Percentiles rank a stretch among this genome's conserved stretches.
Conservation (phyloP, 441 rosid species). For the Corymbia calophylla region DNA sequence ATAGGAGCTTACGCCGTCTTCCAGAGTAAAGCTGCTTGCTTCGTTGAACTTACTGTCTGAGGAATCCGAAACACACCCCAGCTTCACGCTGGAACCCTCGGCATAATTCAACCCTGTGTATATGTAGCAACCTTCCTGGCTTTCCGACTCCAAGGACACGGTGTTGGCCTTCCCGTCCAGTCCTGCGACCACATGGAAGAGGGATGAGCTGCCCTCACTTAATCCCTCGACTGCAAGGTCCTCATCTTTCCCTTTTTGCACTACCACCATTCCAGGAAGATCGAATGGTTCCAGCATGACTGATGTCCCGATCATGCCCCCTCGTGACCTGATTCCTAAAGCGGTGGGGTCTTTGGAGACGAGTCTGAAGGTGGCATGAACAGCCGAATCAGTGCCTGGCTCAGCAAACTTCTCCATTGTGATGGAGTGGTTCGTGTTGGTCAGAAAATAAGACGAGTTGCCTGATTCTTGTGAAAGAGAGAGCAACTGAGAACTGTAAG, state of each 20-base stretch:
- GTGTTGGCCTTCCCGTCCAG: conserved; percentile 51
- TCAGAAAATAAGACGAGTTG: conserved; percentile 35
- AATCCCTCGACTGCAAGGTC: conserved; percentile 26
- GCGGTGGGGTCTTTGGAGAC: conserved; percentile 15
- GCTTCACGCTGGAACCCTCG: conserved; percentile 28
- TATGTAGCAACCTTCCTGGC: conserved; percentile 51
- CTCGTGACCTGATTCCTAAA: background rate
- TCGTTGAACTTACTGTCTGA: conserved; percentile 24
- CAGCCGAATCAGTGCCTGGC: conserved; percentile 51
- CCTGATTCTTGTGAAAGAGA: conserved; percentile 56
- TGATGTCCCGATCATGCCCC: conserved; percentile 34
- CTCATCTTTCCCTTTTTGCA: conserved; percentile 21
- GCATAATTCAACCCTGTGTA: conserved; percentile 26
- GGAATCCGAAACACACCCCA: conserved; percentile 36
- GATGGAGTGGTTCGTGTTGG: conserved; percentile 56
- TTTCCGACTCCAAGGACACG: conserved; percentile 48
- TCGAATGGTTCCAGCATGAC: conserved; percentile 75
- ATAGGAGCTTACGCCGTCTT: conserved; percentile 41
- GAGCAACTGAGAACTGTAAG: conserved; percentile 42
- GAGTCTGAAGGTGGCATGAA: conserved; percentile 68
- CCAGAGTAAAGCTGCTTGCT: conserved; percentile 52
- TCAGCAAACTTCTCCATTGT: conserved; percentile 44
- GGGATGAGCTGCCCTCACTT: conserved; percentile 9
- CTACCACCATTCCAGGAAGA: conserved; percentile 69
- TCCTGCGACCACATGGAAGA: conserved; percentile 52